These are phyloP conservation scores for Didymella glomerata DNA, from an alignment of 2,329 filamentous ascomycete genomes.

Conservation along the genomic window DNA sequence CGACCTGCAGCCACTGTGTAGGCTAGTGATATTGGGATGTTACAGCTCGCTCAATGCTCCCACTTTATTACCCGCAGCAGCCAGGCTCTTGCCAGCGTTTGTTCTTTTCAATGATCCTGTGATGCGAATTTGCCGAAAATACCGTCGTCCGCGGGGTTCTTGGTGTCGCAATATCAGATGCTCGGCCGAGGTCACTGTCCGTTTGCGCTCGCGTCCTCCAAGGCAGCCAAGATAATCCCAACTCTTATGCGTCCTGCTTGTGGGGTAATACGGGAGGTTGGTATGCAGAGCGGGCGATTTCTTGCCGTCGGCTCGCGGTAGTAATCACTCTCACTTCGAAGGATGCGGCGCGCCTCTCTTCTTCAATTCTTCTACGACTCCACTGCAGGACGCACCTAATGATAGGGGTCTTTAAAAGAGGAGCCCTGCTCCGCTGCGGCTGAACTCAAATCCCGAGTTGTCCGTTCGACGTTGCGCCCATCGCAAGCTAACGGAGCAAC, in stretches of 20 bases:
- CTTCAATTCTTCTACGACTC: background rate
- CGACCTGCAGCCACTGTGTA: background rate
- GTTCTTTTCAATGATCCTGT: background rate
- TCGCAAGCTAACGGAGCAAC: conserved; percentile 8
- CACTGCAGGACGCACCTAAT: background rate
- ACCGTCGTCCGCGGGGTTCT: background rate
- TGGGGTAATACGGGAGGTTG: conserved; percentile 9
- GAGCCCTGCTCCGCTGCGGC: conserved; percentile 12
- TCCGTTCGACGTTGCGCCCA: conserved; percentile 12
- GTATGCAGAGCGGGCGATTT: background rate
- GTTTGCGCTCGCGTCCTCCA: conserved; percentile 1
- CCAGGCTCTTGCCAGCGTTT: background rate
- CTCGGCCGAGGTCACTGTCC: conserved; percentile 7
- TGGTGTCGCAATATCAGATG: background rate
- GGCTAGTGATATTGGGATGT: background rate
- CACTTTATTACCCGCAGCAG: background rate
- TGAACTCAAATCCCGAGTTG: conserved; percentile 3
- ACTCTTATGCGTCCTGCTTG: conserved; percentile 7
- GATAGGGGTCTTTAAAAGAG: conserved; percentile 8
- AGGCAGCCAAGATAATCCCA: conserved; percentile 2
- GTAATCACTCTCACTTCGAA: background rate
- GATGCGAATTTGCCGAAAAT: background rate
- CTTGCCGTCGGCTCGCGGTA: background rate
- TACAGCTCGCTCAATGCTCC: background rate
- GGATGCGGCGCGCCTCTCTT: background rate